Conservation (phyloP, 345 rosid genomes). For the Cardamine resedifolia region DNA sequence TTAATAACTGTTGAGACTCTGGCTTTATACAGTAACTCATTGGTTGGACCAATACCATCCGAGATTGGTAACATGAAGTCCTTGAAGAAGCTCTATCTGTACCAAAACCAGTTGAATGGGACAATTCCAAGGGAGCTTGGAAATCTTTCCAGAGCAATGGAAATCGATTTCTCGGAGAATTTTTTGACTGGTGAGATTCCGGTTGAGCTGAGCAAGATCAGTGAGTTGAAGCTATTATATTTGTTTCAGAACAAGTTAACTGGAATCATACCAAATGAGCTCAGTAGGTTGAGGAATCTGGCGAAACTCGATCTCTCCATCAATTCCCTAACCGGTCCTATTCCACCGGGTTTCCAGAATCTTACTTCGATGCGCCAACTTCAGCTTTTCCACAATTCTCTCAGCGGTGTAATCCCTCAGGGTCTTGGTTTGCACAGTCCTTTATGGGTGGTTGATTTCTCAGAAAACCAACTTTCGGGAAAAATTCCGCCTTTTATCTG, state of each 20-base stretch:
- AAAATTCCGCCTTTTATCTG: slow-evolving; percentile 77
- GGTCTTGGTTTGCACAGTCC: slow-evolving; percentile 67
- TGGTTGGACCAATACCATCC: slow-evolving; percentile 63
- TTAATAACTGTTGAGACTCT: slow-evolving; percentile 55
- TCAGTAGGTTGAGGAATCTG: slow-evolving; percentile 65
- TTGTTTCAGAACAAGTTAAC: slow-evolving; percentile 79
- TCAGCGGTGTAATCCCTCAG: slow-evolving; percentile 70
- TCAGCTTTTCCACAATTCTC: slow-evolving; percentile 80
- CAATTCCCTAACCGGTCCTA: slow-evolving; percentile 66
- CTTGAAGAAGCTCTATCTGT: slow-evolving; percentile 68
- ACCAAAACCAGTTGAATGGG: slow-evolving; percentile 79
- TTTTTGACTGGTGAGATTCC: slow-evolving; percentile 73
- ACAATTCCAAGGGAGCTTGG: slow-evolving; percentile 83
- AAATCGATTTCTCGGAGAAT: slow-evolving; percentile 92
- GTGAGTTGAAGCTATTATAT: slow-evolving; percentile 57
- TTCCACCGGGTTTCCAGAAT: slow-evolving; percentile 72
- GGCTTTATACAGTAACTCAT: slow-evolving; percentile 71
- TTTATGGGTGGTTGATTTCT: slow-evolving; percentile 88
- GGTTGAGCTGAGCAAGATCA: slow-evolving; percentile 60
- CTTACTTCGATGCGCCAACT: slow-evolving; percentile 65
- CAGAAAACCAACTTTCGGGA: slow-evolving; percentile 72
- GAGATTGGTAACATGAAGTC: slow-evolving; percentile 74
- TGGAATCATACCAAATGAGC: slow-evolving; percentile 73
- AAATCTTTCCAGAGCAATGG: slow-evolving; percentile 61
- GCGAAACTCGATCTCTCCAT: slow-evolving; percentile 83